Percentiles rank a stretch among this genome's conserved stretches.
Conservation (phyloP, 129 eudicot genomes). For the Arctium lappa region DNA sequence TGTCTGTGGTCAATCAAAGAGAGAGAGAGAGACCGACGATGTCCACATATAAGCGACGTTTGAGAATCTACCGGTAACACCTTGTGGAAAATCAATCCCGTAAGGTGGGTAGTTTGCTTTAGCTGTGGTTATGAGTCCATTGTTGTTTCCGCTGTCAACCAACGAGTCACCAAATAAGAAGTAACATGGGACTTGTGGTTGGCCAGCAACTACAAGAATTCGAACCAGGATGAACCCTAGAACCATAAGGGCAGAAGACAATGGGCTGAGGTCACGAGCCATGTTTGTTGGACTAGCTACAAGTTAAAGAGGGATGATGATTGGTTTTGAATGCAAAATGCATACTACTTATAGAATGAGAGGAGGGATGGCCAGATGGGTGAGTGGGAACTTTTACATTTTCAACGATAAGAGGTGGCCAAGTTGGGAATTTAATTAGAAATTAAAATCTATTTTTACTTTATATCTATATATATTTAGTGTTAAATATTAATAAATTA, state of each 20-base stretch:
- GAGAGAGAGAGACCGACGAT: slow-evolving; percentile 28
- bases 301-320: background rate
- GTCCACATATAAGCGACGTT: slow-evolving; percentile 45
- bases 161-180: slow-evolving; percentile 34
- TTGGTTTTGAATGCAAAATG: background rate
- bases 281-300: background rate
- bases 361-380: background rate
- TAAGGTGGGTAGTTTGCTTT: slow-evolving; percentile 57
- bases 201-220: background rate
- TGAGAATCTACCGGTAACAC: slow-evolving; percentile 61
- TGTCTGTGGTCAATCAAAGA: background rate
- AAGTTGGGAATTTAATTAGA: background rate
- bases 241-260: background rate
- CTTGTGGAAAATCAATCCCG: slow-evolving; percentile 58
- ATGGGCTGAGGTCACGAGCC: background rate
- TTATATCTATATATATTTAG: no score
- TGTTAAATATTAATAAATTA: no score
- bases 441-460: no score
- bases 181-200: slow-evolving; percentile 34
- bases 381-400: background rate
- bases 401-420: background rate
- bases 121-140: slow-evolving; percentile 32
- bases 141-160: slow-evolving; percentile 33
- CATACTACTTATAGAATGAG: slow-evolving; percentile 12
- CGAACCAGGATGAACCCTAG: background rate